phyloP scores from a whole-genome alignment of 2,329 filamentous ascomycete species.

The Tolypocladium album region DNA sequence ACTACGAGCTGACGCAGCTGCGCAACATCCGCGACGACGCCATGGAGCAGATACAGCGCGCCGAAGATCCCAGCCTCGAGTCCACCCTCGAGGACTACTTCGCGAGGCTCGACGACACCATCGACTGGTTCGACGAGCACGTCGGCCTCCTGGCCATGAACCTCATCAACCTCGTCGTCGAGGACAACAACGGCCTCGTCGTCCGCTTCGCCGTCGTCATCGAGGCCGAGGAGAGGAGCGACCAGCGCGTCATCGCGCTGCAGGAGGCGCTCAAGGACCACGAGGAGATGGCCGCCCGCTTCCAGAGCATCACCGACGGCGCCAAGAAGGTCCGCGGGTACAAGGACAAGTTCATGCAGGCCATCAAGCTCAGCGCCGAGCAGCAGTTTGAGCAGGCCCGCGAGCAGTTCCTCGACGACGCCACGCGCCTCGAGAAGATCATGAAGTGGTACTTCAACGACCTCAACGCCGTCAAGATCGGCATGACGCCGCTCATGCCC shows the following conservation, averaged over 20 bases:
- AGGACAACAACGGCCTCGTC: conserved; percentile 79
- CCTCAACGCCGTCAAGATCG: conserved; percentile 84
- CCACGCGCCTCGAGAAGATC: conserved; percentile 71
- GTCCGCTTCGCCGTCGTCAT: conserved; percentile 88
- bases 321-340: conserved; percentile 89
- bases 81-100: conserved; percentile 87
- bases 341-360: conserved; percentile 86
- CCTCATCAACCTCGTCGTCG: conserved; percentile 75
- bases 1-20: conserved; percentile 85
- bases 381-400: conserved; percentile 63
- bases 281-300: conserved; percentile 83
- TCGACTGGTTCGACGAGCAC: conserved; percentile 94
- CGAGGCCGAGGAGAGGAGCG: conserved; percentile 92
- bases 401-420: conserved; percentile 72
- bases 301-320: conserved; percentile 90
- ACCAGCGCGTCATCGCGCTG: conserved; percentile 79
- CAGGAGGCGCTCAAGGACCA: conserved; percentile 94
- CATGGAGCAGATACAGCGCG: conserved; percentile 85
- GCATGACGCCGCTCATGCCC: conserved; percentile 85
- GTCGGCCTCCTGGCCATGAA: conserved; percentile 82
- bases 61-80: conserved; percentile 63
- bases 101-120: conserved; percentile 69
- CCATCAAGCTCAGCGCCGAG: conserved; percentile 63
- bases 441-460: conserved; percentile 98
- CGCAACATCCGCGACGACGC: conserved; percentile 93